Conservation (phyloP, 148 eudicot genomes). For the Vaccinium vitisidaea region DNA sequence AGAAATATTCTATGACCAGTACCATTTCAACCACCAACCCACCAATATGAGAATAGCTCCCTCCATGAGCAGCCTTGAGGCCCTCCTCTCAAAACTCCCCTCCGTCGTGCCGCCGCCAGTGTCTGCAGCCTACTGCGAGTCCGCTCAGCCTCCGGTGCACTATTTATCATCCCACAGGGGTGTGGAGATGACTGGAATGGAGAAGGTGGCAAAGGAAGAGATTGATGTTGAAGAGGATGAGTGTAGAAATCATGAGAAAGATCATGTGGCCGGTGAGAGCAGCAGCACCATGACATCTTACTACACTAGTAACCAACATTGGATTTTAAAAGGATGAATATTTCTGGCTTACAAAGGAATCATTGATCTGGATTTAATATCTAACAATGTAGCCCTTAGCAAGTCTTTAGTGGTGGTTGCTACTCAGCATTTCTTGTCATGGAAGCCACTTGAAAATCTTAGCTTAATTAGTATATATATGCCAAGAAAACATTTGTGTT, state of each 20-base stretch:
- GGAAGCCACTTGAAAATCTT: neutral
- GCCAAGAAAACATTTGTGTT: neutral
- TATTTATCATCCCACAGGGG: conserved; percentile 5
- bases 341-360: neutral
- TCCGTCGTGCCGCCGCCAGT: conserved; percentile 53
- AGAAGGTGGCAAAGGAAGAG: conserved; percentile 55
- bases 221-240: conserved; percentile 37
- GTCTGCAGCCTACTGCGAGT: conserved; percentile 31
- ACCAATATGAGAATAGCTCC: conserved; percentile 59
- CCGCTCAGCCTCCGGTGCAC: conserved; percentile 21
- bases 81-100: conserved; percentile 87
- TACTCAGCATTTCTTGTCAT: neutral
- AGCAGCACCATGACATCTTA: conserved; percentile 55
- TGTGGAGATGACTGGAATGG: conserved; percentile 33
- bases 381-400: conserved; percentile 11
- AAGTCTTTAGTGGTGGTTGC: neutral
- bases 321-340: conserved; percentile 25
- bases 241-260: conserved; percentile 23
- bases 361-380: neutral
- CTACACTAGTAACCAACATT: conserved; percentile 40
- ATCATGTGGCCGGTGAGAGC: conserved; percentile 45
- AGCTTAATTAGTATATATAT: neutral
- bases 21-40: conserved; percentile 36
- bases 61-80: conserved; percentile 95
- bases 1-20: conserved; percentile 29